Conservation (phyloP, 768 basidiomycete species). For the Termitomyces sp. region DNA sequence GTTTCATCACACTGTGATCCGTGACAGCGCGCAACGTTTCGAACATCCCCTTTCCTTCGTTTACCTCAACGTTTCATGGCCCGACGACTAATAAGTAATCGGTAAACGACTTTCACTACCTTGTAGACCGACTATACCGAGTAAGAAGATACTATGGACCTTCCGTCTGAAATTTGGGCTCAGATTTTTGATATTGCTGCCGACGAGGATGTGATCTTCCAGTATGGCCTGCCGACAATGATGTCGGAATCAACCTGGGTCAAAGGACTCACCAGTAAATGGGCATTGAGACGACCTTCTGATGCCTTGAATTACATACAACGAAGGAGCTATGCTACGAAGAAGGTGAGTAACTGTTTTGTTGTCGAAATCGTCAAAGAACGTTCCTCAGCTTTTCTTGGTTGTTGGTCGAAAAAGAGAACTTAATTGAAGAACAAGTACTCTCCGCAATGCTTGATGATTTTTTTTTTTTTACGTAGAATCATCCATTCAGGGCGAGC, state of each 20-base stretch:
- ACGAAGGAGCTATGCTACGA: constrained; percentile 56
- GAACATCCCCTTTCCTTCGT: not conserved
- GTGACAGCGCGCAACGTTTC: not conserved
- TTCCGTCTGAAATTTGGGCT: constrained; percentile 70
- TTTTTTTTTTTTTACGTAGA: not conserved
- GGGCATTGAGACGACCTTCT: constrained; percentile 58
- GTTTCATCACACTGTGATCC: not conserved
- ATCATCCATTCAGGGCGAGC: not conserved
- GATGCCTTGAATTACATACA: constrained; percentile 58
- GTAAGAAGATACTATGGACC: constrained; percentile 20
- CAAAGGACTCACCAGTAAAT: constrained; percentile 42
- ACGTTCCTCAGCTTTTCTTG: not conserved
- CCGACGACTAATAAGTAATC: not conserved
- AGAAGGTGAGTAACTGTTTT: constrained; percentile 50
- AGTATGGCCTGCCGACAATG: constrained; percentile 53
- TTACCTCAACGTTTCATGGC: not conserved
- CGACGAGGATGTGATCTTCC: constrained; percentile 67
- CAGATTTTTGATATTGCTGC: constrained; percentile 69
- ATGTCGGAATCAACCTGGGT: constrained; percentile 69
- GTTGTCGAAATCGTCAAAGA: not conserved
- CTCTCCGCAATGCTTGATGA: not conserved
- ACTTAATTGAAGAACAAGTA: not conserved
- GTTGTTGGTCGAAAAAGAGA: not conserved
- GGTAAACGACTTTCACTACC: not conserved
- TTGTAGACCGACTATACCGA: not conserved